Base-by-base conservation (phyloP, 2,329 filamentous ascomycete genomes). In the Aaosphaeria arxii region DNA sequence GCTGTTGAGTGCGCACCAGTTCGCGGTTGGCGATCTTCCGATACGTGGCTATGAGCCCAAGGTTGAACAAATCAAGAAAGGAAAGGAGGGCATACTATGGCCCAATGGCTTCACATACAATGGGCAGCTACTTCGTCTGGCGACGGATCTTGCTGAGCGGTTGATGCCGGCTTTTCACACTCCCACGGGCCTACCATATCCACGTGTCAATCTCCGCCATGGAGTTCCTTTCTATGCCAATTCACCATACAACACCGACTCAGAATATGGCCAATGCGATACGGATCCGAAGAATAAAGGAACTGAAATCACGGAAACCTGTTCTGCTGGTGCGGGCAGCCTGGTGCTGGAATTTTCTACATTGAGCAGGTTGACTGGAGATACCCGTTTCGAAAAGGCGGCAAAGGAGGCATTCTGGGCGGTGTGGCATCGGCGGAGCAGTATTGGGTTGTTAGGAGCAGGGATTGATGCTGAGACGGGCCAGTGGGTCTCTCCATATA, bases 341-440 rank as follows among this genome's bases (percentile, higher is more conserved):
- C 77, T 99, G 29, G 89, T 96, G 3, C 80, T 99, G 1, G 94
- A 99, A 66, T 96, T 97, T 57, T 89, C 91, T 0, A 89, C 91
- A 0, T 77, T 99, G 42, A 96, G 91, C 62, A 83, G 94, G 28
- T 77, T 99, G 42, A 95, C 90, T 0, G 90, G 89, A 7, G 89
- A 97, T 64, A 75, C 80, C 7, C 83, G 88, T n/a, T 99, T 95
- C 61, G 94, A 99, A 69, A 84, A 88, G 62, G 79, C 89, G 11
- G 92, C 89, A 1, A 97, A 97, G 70, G 79, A 88, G 48, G 92
- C 94, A 1, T 99, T 99, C 63, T 96, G 92, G 91, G 88, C 91
- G 28, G 89, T 99, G n/a, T 99, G 94, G 94, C 78, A 86, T 40
- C 80, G 89, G 47, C 83, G 91, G 54, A 96, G 89, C 66, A 82